Base-by-base conservation (phyloP, 768 basidiomycete genomes). In the Tephrocybe sp. region DNA sequence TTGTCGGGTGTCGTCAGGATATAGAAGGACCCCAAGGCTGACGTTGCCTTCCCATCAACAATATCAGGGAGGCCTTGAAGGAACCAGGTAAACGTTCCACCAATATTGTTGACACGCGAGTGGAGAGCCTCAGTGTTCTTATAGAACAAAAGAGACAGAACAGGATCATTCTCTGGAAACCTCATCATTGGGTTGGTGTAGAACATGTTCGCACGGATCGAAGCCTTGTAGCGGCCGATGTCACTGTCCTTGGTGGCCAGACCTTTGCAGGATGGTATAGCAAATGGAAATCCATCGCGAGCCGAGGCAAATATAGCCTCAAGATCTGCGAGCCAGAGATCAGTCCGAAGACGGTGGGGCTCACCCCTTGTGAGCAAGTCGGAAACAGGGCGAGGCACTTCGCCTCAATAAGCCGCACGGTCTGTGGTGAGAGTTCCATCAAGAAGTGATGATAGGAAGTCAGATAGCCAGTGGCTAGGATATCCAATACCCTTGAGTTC, bases 381-480 rank as follows among this genome's bases (percentile, higher is more conserved):
- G 4, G 58, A 56, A 51, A 51, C 56, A 41, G 63, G 64, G 48
- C 64, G 60, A 13, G 70, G 71, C 27, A 60, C 54, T 3, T 31
- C 34, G 7, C 46, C 60, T 13, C 55, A 47, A 57, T 67, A 70
- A 5, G 64, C 60, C 16, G 49, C 46, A 44, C 57, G 57, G 49
- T 67, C 63, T 32, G 63, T 63, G 25, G 53, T 37, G 34, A 69
- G 50, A 22, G 34, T 57, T 30, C 65, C 60, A 28, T 57, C 53
- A 8, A 70, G 51, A 12, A 68, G 43, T 12, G 51, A 55, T 43
- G 63, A 55, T n/a, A 65, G 39, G 56, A 62, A 67, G 9, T 69
- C 68, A 38, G 61, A 57, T 28, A 73, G 63, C 71, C 69, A 71
- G 51, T 69, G 71, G 9, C 50, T 56, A 2, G 71, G 71, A 52